Evolutionary conservation across 176 grass and related monocot species (phyloP), one percentile per base, ranked within the genome.

Genomic region (Carex cristatella): DNA sequence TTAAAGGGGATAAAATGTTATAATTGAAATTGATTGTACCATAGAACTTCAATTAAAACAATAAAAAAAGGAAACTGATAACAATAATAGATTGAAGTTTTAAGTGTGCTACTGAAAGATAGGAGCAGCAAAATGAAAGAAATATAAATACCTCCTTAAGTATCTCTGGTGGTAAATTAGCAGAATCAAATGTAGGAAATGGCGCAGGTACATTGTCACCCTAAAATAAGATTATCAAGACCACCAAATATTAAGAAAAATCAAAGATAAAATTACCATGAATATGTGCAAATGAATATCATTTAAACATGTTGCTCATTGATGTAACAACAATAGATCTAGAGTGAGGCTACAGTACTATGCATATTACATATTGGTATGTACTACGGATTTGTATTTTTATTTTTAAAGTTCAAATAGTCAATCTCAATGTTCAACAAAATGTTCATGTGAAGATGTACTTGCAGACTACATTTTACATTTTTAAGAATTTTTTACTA

Each of bases 151-250:
- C 96, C 93, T 95, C 93, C 89, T 92, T 92, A 62, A 95, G 89
- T 81, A 95, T 89, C 85, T 99, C 96, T 0, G 84, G 8, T 2
- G 93, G 91, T 23, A 99, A 94, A 48, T 84, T 87, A 76, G 93
- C 87, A 73, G 96, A 81, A 79, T 99, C 96, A 90, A 99, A 99
- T 70, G 90, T 91, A 48, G 86, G 86, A 55, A 91, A 87, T 3
- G 96, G 96, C 79, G 90, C 82, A 8, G 96, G 96, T 75, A 91
- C 91, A 79, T 99, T 89, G 81, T 92, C 90, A 69, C 96, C 93
- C 96, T 99, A 83, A 33, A 65, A 81, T 7, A 10, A 46, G n/a
- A 49, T 10, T 48, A 74, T 27, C 2, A 27, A 51, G 18, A 74
- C 18, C n/a, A 27, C 42, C n/a, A 73, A 49, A 74, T 27, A 49